Evolutionary conservation across 2,329 filamentous ascomycete genomes (phyloP).

Genomic region (Sarocladium strictum): DNA sequence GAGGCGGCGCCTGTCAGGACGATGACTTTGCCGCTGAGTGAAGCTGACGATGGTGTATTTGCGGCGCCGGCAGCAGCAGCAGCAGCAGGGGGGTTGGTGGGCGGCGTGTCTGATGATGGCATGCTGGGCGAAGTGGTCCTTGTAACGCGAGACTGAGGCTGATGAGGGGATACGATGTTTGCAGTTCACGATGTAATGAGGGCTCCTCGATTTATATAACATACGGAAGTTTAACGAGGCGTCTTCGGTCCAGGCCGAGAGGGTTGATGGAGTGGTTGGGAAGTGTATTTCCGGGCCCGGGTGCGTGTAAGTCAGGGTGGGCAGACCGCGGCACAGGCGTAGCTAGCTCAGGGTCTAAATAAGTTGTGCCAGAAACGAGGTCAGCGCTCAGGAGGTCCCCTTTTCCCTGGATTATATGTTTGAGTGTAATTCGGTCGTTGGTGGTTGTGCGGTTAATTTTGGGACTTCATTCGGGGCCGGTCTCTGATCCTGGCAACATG

Average conservation of each 20-base stretch:
- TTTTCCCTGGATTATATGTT: no score
- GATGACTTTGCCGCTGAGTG: slow-evolving; percentile 18
- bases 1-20: slow-evolving; percentile 27
- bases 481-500: no score
- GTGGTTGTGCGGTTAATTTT: no score
- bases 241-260: no score
- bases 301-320: not conserved
- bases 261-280: not conserved
- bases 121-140: not conserved
- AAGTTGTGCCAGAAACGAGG: no score
- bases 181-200: no score
- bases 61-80: no score
- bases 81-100: not conserved
- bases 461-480: no score
- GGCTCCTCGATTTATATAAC: not conserved
- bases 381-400: no score
- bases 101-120: not conserved
- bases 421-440: no score
- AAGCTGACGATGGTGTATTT: not conserved
- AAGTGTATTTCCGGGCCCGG: not conserved
- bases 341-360: not conserved
- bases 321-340: not conserved
- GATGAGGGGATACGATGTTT: no score
- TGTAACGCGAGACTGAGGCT: no score
- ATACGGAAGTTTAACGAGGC: not conserved